Base-by-base conservation (phyloP, 176 grass and related monocot species). In the Oryza glaberrima region DNA sequence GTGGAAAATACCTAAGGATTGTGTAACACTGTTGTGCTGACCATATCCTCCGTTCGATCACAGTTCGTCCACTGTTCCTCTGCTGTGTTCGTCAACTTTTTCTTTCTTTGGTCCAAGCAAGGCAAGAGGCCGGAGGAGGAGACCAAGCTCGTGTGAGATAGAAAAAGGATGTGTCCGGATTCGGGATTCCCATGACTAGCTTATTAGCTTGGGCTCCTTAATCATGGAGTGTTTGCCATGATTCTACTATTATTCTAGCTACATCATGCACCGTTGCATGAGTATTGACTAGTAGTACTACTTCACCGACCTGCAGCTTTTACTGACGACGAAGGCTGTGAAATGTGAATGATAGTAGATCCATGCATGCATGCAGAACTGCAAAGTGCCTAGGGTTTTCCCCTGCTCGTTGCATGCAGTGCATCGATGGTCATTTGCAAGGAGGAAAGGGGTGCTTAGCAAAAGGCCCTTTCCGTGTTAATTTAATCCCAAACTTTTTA, bases 401-500 rank as follows among this genome's bases (percentile, higher is more conserved):
- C 75, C 75, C 75, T 41, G 75, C 75, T 43, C 0, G 54, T 12
- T n/a, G 58, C 58, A 46, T 72, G 44, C 65, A 67, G 58, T 67
- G 66, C 69, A 25, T 89, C 65, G 32, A 56, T 48, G 8, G 47
- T 12, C 54, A n/a, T 67, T 52, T 88, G 86, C 85, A 88, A 79
- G 90, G 89, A 46, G 78, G 64, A 86, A 69, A 67, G 80, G 80
- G 58, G 58, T 63, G n/a, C n/a, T 22, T 63, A 63, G 69, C 43
- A 86, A 89, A 93, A 85, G 81, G 76, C 22, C 72, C 90, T 92
- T 82, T 86, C 26, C 35, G 41, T 80, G 25, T 36, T 82, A 77
- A 38, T 45, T 44, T 78, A 76, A 84, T 75, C 85, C 19, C 11
- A 3, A 77, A 40, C 88, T 91, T 96, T 96, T 74, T 91, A 91